Base-by-base conservation (phyloP, 768 basidiomycete genomes). In the Termitomyces eurrhizus region DNA sequence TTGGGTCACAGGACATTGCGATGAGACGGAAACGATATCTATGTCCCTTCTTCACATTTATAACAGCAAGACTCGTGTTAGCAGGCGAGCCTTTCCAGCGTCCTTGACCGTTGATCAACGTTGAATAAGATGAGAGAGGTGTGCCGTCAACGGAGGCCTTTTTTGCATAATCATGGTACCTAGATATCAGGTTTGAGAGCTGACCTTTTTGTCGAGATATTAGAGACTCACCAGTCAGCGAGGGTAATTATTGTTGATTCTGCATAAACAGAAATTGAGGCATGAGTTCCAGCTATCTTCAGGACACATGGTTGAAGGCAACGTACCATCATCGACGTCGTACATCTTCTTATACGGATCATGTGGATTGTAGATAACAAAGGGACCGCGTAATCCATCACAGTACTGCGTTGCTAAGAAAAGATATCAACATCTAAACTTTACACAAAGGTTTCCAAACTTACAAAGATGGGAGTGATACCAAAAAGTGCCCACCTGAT, bases 321-420 rank as follows among this genome's bases (percentile, higher is more conserved):
- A 41, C 62, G 11, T 37, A 66, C 65, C 65, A 54, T 66, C 62
- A 49, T 66, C 65, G 32, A 68, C 50, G 45, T 67, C 64, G 48
- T 77, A 78, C 54, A 71, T 61, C 39, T 61, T 46, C 16, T 46
- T 52, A 35, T 70, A 66, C 35, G 75, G 75, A 61, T 78, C 77
- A 8, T 68, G 8, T 4, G 72, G 74, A 51, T 81, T 77, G 58
- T 77, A 74, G 3, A 80, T 60, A 21, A 77, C 65, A 12, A 77
- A 49, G 1, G 71, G 64, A 1, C 77, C 77, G 52, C 77, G 68
- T 32, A 77, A 64, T 0, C 78, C 78, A 67, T 79, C 78, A 56
- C 78, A 84, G 58, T 83, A 83, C 63, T 84, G 83, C 2, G 75
- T 75, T 9, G 72, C 71, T 67, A 57, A 32, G 36, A 16, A 29